Percentiles rank a stretch among this genome's conserved stretches.
Evolutionary conservation across 208 protist genomes (phyloP).

Genomic region (Trypanosomatidae sp.): DNA sequence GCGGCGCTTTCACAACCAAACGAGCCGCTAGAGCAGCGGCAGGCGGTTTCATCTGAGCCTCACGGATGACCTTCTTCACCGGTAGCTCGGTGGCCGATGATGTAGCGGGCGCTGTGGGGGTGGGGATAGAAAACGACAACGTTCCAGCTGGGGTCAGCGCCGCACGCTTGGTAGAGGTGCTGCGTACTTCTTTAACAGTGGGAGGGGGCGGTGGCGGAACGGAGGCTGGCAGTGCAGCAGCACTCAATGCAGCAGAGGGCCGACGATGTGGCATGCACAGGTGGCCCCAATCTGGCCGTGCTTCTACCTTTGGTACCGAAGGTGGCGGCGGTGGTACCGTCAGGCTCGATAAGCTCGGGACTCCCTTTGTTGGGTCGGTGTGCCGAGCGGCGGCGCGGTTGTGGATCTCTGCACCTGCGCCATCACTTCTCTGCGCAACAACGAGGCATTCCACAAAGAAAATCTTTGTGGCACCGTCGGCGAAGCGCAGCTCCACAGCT

Average conservation of each 20-base stretch:
- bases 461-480: constrained; percentile 70
- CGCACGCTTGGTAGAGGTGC: not conserved
- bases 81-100: not conserved
- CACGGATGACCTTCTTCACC: not conserved
- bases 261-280: constrained; percentile 23
- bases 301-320: constrained; percentile 15
- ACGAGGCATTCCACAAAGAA: constrained; percentile 81
- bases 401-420: not conserved
- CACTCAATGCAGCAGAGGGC: not conserved
- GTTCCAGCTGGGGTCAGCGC: not conserved
- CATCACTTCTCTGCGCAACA: constrained; percentile 11
- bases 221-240: not conserved
- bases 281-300: constrained; percentile 18
- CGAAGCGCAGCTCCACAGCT: constrained; percentile 83
- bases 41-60: not conserved
- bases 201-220: constrained; percentile 4
- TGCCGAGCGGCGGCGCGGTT: not conserved
- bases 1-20: constrained; percentile 5
- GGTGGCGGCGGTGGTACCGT: not conserved
- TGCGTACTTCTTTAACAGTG: not conserved
- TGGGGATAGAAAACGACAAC: not conserved
- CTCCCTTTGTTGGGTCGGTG: constrained; percentile 5
- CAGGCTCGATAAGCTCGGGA: not conserved
- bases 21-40: not conserved
- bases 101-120: not conserved